phyloP scores from a whole-genome alignment of 2,329 filamentous ascomycete genomes.

The Aspergillus aculeatus region DNA sequence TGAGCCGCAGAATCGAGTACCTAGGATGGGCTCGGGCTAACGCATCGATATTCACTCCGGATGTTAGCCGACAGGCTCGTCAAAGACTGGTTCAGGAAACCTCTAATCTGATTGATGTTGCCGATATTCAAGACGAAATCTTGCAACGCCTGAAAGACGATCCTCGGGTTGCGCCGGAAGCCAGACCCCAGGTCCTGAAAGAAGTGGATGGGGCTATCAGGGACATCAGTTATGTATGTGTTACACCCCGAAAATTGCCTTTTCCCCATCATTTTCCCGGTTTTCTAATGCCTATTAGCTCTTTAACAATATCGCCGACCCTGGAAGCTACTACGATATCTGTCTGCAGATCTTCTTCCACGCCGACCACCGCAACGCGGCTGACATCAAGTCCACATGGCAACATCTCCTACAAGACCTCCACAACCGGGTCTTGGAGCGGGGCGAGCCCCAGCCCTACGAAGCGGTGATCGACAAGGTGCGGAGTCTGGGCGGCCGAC shows the following conservation, averaged over 20 bases:
- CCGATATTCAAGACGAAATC: conserved; percentile 91
- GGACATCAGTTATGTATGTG: conserved; percentile 69
- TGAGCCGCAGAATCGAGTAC: conserved; percentile 84
- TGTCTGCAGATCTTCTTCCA: conserved; percentile 89
- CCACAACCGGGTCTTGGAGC: conserved; percentile 56
- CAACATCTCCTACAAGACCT: conserved; percentile 72
- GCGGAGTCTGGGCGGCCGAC: conserved; percentile 56
- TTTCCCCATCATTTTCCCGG: not conserved
- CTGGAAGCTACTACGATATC: conserved; percentile 89
- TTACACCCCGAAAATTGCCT: not conserved
- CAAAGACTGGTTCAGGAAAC: conserved; percentile 84
- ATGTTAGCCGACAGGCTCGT: conserved; percentile 74
- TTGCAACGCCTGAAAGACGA: conserved; percentile 76
- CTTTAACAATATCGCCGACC: conserved; percentile 90
- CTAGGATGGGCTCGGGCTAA: conserved; percentile 90
- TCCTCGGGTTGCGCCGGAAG: conserved; percentile 62
- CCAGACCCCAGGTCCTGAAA: conserved; percentile 62
- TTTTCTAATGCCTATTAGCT: conserved; percentile 54
- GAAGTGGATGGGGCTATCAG: conserved; percentile 76
- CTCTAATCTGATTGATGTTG: conserved; percentile 82
- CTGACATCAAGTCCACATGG: conserved; percentile 84
- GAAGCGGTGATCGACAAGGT: conserved; percentile 54
- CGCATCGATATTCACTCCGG: conserved; percentile 76
- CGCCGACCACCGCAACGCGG: conserved; percentile 84
- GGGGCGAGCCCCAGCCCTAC: conserved; percentile 44